These are phyloP conservation scores for Rubus parviflorus DNA, from an alignment of 306 rosid species.

Conservation along the genomic window DNA sequence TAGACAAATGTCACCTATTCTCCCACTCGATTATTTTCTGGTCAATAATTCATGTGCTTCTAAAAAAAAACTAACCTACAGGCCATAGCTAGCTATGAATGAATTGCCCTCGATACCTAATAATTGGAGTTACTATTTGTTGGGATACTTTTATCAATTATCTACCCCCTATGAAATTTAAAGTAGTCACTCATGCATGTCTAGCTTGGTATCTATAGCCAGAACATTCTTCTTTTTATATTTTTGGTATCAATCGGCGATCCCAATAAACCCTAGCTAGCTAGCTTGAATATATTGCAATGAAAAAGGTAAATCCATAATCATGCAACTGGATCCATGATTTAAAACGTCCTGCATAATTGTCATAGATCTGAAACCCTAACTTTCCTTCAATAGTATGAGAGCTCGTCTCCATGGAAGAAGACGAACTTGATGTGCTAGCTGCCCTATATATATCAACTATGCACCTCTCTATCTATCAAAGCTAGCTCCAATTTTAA, in stretches of 20 bases:
- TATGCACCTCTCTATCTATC: neutral
- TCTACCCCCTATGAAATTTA: neutral
- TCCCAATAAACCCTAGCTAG: neutral
- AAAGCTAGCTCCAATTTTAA: no score
- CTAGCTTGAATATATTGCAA: neutral
- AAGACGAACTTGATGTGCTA: neutral
- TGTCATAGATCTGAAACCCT: neutral
- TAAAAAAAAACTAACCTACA: neutral
- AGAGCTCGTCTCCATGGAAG: neutral
- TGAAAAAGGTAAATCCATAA: neutral
- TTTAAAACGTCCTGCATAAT: neutral
- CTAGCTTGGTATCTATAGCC: neutral
- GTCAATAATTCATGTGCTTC: neutral
- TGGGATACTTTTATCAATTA: neutral
- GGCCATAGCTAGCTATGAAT: neutral
- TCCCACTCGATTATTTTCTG: neutral
- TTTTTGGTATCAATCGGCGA: neutral
- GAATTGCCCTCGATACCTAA: neutral
- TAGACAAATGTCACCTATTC: neutral
- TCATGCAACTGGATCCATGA: neutral
- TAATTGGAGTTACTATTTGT: neutral
- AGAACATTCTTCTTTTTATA: neutral
- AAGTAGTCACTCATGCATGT: neutral
- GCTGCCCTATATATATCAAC: neutral
- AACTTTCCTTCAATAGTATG: neutral